Evolutionary conservation across 495 filamentous ascomycete genomes (phyloP), one percentile per base, ranked within the genome.

Genomic region (Geoglossum glabrum): DNA sequence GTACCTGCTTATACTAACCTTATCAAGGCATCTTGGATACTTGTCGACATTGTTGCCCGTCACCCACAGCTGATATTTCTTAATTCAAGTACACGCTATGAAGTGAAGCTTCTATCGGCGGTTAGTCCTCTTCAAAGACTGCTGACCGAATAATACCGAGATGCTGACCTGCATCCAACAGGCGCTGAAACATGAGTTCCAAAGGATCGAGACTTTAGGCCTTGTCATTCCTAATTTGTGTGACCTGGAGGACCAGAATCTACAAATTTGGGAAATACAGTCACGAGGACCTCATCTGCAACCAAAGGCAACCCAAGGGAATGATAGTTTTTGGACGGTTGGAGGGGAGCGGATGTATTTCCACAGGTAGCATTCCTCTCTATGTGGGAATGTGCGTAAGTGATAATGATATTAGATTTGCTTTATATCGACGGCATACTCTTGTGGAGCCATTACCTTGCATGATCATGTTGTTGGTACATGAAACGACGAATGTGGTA

Each of bases 11-110:
- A 63, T 30, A n/a, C 59, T 2, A 60, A 63, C 34, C 55, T 68
- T 6, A 59, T 68, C 49, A 68, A 68, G 36, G 59, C 66, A 25
- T 64, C 61, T 5, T 68, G 66, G 64, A 66, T 68, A 25, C 23
- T 68, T 33, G 61, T 51, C 43, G 66, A 61, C 19, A 57, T 61
- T 52, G 54, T 57, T 21, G 46, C 43, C 17, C 40, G 49, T 43
- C 54, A 60, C 38, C 52, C 59, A 43, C 57, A 62, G 47, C 23
- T 52, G 8, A 3, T 46, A 0, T 33, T 57, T 30, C 33, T 59
- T 40, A 34, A 55, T 25, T 51, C 33, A 15, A 31, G n/a, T 36
- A 62, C 60, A 56, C 62, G 21, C 61, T 61, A 57, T 36, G 57
- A 54, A 57, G 33, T 17, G 56, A 59, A 25, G 23, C 23, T 47